Conservation (phyloP, 306 rosid genomes). For the Parietaria judaica region DNA sequence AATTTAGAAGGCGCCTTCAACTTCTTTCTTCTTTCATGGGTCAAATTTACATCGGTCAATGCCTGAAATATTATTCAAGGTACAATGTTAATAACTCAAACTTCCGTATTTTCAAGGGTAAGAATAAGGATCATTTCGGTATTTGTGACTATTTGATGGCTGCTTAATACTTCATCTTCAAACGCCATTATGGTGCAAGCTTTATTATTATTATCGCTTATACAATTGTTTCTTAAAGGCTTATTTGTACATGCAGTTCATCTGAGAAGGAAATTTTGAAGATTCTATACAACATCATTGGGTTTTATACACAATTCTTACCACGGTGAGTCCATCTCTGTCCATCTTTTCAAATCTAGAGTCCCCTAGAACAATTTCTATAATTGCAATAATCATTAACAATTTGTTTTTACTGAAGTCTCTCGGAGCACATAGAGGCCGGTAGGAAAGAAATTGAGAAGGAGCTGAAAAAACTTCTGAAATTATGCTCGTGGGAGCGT, state of each 20-base stretch:
- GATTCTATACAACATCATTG: constrained; percentile 63
- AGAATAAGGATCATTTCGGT: not conserved
- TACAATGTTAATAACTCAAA: constrained; percentile 14
- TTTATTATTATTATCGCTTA: not conserved
- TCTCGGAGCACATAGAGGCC: constrained; percentile 46
- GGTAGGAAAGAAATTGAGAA: constrained; percentile 40
- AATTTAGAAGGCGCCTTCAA: constrained; percentile 74
- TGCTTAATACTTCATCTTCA: no score
- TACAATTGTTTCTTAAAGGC: not conserved
- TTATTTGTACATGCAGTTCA: constrained; percentile 34
- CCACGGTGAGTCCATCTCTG: constrained; percentile 65
- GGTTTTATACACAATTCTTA: constrained; percentile 78
- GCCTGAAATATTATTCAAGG: constrained; percentile 43
- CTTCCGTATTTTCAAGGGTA: not conserved
- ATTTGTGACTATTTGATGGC: no score
- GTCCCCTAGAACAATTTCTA: no score
- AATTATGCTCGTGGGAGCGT: constrained; percentile 65
- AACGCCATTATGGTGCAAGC: not conserved
- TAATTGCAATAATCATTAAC: no score
- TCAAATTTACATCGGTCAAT: constrained; percentile 43
- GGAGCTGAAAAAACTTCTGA: constrained; percentile 55
- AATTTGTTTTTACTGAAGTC: constrained; percentile 26
- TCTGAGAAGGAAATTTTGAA: constrained; percentile 28
- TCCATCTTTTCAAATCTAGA: not conserved
- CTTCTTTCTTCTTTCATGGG: constrained; percentile 88